Evolutionary conservation across 208 protist genomes (phyloP), one percentile per base, ranked within the genome.

Genomic region (Trichomonas vaginalis): DNA sequence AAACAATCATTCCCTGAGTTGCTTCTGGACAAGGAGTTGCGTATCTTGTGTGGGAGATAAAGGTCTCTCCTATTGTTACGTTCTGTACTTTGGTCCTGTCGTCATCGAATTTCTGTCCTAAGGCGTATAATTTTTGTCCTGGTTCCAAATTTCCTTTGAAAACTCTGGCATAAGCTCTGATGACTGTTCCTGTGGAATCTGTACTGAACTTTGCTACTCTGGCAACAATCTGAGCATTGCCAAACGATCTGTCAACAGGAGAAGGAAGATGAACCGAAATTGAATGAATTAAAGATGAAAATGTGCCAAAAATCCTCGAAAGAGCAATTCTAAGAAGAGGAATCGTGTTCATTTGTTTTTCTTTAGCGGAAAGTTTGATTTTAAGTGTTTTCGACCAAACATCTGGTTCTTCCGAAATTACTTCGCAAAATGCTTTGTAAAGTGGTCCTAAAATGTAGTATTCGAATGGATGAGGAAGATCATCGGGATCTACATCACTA

Each of bases 391-490:
- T 21, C 0, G 17, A 15, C 49, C 37, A 95, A 27, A 79, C 49
- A 23, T 95, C 12, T 4, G 49, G 47, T 42, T 95, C 92, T 21
- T 95, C 39, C 6, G n/a, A 88, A 35, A 96, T 15, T 3, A 95
- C 51, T 35, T 87, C 80, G 8, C 80, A 51, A 27, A 96, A 56
- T 32, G 96, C 90, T 90, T 96, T 96, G 97, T 99, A 99, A 21
- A 99, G 96, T 0, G 99, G 99, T 96, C 99, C 98, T 3, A 99
- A 97, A 79, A 99, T 97, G 95, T 99, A 99, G 45, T 98, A 96
- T 27, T 99, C 98, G 97, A 99, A 99, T n/a, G 98, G 98, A 61
- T 98, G 95, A 39, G 97, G 86, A 42, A 95, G 39, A 21, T 86
- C 61, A 14, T 88, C 17, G 4, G 35, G 56, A 27, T 70, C 56